Evolutionary conservation across 805 yeast species (phyloP).

Genomic region (Yamadazyma phyllophila): DNA sequence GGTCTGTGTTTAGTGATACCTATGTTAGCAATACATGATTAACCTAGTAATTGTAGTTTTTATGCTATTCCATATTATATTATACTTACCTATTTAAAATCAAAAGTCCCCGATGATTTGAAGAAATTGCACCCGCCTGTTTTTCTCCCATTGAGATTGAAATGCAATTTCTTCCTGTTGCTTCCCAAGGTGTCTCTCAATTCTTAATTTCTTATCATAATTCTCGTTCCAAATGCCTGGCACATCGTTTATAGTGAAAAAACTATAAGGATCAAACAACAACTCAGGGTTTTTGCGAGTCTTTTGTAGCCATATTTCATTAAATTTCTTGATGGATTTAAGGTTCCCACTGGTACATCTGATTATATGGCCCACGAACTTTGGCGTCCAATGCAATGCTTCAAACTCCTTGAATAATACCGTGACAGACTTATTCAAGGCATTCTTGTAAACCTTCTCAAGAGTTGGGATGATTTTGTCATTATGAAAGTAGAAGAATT

Average conservation of each 20-base stretch:
- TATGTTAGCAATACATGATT: not conserved
- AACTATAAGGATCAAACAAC: not conserved
- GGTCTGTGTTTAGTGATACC: constrained; percentile 3
- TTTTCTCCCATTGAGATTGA: constrained; percentile 14
- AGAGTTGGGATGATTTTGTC: not conserved
- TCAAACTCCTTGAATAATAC: constrained; percentile 5
- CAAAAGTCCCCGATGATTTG: constrained; percentile 1
- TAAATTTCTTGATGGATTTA: constrained; percentile 11
- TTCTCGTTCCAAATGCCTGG: constrained; percentile 16
- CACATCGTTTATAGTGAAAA: constrained; percentile 5
- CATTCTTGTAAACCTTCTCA: not conserved
- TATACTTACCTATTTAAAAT: not conserved
- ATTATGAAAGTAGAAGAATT: not conserved
- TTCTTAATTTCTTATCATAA: constrained; percentile 12
- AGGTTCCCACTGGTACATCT: constrained; percentile 17
- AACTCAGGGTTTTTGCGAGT: not conserved
- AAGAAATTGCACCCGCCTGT: constrained; percentile 14
- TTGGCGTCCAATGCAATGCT: constrained; percentile 16
- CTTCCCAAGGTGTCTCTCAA: not conserved
- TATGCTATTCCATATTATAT: not conserved
- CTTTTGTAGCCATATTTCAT: constrained; percentile 12
- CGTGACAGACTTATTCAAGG: not conserved
- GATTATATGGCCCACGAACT: constrained; percentile 18
- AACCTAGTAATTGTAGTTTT: not conserved
- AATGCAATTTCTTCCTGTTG: constrained; percentile 7